Conservation (phyloP, 371 early-diverging fungal genomes). For the Mucor plumbeus region DNA sequence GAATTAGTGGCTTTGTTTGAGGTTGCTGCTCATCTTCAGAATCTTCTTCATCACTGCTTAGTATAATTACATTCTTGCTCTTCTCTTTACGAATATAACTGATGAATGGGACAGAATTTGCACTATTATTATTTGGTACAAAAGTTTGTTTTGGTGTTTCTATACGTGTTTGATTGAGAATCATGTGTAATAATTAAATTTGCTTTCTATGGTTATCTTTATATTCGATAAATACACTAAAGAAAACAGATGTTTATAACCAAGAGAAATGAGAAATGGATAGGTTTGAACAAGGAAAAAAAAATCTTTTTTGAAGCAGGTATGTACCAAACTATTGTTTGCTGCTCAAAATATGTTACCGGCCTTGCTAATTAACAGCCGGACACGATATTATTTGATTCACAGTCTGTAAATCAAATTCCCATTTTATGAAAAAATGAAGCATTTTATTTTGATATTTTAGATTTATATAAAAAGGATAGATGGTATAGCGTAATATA, state of each 20-base stretch:
- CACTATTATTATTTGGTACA: neutral
- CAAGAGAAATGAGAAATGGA: neutral
- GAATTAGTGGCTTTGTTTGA: neutral
- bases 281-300: neutral
- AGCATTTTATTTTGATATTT: neutral
- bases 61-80: slow-evolving; percentile 10
- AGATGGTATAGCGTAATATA: neutral
- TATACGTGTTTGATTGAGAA: slow-evolving; percentile 5
- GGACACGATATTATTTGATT: too few relatives aligned
- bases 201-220: neutral
- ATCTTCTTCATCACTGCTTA: slow-evolving; percentile 17
- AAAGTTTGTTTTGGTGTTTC: slow-evolving; percentile 7
- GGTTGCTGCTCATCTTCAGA: neutral
- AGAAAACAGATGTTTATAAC: neutral
- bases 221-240: neutral
- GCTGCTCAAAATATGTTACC: neutral
- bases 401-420: neutral
- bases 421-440: neutral
- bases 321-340: neutral
- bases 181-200: neutral
- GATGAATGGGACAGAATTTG: neutral
- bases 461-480: neutral
- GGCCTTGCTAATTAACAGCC: neutral
- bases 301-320: neutral
- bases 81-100: slow-evolving; percentile 13